Base-by-base conservation (phyloP, 2,329 filamentous ascomycete species). In the Cladosporium sp. region DNA sequence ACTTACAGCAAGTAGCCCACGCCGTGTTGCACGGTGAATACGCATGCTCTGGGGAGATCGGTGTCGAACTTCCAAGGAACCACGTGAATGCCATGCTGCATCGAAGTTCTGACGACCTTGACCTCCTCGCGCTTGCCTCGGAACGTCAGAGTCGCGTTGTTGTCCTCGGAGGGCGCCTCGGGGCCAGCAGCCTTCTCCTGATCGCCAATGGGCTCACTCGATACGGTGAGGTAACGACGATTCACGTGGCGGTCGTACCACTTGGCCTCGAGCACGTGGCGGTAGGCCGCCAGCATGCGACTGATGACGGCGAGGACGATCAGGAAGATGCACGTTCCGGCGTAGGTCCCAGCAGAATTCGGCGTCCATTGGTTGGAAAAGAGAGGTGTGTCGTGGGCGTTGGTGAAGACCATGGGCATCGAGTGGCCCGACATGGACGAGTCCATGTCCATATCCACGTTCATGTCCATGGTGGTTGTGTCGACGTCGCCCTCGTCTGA, bases 291-390 rank as follows among this genome's bases (percentile, higher is more conserved):
- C 18, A 97, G 82, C 24, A 83, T 80, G 62, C 93, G 90, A 74
- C 90, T 88, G 65, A 90, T 74, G 67, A 89, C 82, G 68, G 88
- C 89, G 61, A 98, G 88, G 55, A 90, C 72, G 76, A 97, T 88
- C 67, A 97, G 85, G 80, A 97, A 97, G 77, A 97, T 91, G 82
- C 94, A 96, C 30, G 92, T 96, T 65, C 88, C 94, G 1, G 92
- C 92, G 79, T 97, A 98, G 67, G 85, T 81, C 71, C 90, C 92
- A 5, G 84, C 81, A 38, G 81, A 88, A 32, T 76, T 79, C 5
- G 94, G 94, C 2, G 90, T 90, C 92, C 93, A 98, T 61, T 82
- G 77, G 24, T 80, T 76, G 18, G 91, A 89, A 81, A 84, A 92
- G 55, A 92, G 83, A 2, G 89, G 83, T 0, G 89, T 91, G 65